Evolutionary conservation across 495 filamentous ascomycete species (phyloP).

Genomic region (Margaritispora aquatica): DNA sequence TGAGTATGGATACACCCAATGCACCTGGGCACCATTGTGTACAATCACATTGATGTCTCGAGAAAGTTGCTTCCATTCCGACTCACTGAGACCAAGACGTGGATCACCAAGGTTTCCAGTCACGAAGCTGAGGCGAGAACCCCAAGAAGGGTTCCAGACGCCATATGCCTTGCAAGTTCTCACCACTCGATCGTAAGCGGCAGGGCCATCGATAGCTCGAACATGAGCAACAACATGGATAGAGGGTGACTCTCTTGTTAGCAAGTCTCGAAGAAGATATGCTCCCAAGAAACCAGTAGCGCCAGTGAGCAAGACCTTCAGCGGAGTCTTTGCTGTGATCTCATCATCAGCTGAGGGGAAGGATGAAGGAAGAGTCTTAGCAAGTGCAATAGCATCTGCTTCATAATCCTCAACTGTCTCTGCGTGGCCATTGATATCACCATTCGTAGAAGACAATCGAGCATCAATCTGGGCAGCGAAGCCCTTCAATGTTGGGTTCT

Average conservation of each 20-base stretch:
- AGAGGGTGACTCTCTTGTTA: constrained; percentile 47
- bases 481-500: constrained; percentile 62
- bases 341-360: constrained; percentile 32
- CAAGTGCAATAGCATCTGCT: constrained; percentile 56
- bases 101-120: constrained; percentile 68
- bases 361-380: constrained; percentile 37
- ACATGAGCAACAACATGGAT: constrained; percentile 74
- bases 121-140: constrained; percentile 52
- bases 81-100: constrained; percentile 60
- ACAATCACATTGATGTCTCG: constrained; percentile 71
- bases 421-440: constrained; percentile 26
- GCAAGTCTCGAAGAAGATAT: constrained; percentile 69
- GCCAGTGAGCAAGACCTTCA: constrained; percentile 74
- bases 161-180: constrained; percentile 65
- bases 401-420: constrained; percentile 55
- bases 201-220: constrained; percentile 49
- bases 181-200: constrained; percentile 44
- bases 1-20: constrained; percentile 82
- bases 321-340: constrained; percentile 26
- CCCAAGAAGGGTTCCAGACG: constrained; percentile 73
- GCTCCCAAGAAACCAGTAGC: constrained; percentile 89
- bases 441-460: constrained; percentile 26
- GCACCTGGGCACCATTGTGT: constrained; percentile 84
- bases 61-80: constrained; percentile 55
- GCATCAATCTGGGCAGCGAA: constrained; percentile 74